Conservation (phyloP, 2,329 filamentous ascomycete genomes). For the Monosporascus ibericus region DNA sequence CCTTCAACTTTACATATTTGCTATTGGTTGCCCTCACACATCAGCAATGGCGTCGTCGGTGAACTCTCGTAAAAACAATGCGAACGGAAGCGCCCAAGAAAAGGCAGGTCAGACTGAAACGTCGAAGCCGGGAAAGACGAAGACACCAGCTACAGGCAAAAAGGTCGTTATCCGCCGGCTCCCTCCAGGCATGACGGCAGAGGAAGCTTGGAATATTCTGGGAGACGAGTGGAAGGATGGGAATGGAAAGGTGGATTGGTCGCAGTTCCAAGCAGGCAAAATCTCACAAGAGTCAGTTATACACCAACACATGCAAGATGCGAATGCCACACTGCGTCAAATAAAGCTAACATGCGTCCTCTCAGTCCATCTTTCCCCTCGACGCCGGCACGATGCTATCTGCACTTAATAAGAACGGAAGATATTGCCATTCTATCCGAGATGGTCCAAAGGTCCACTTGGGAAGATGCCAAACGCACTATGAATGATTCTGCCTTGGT, state of each 20-base stretch:
- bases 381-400: constrained; percentile 70
- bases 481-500: constrained; percentile 66
- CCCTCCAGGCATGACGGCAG: constrained; percentile 75
- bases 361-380: constrained; percentile 77
- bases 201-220: constrained; percentile 66
- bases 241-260: constrained; percentile 81
- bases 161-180: constrained; percentile 83
- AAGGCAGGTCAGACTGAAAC: constrained; percentile 37
- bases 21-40: neutral
- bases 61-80: constrained; percentile 35
- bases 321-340: neutral
- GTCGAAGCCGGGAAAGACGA: constrained; percentile 38
- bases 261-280: constrained; percentile 61
- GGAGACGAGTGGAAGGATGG: constrained; percentile 77
- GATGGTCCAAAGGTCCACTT: constrained; percentile 59
- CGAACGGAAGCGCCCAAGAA: constrained; percentile 43
- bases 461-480: constrained; percentile 78
- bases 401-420: constrained; percentile 70
- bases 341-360: constrained; percentile 1
- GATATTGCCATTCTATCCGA: constrained; percentile 64
- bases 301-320: constrained; percentile 6
- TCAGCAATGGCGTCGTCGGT: neutral
- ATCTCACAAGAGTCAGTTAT: constrained; percentile 71
- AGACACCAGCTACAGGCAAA: constrained; percentile 55
- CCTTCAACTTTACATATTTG: too few relatives aligned